Evolutionary conservation across 164 flowering plant species (phyloP).

Genomic region (Akebia trifoliata): DNA sequence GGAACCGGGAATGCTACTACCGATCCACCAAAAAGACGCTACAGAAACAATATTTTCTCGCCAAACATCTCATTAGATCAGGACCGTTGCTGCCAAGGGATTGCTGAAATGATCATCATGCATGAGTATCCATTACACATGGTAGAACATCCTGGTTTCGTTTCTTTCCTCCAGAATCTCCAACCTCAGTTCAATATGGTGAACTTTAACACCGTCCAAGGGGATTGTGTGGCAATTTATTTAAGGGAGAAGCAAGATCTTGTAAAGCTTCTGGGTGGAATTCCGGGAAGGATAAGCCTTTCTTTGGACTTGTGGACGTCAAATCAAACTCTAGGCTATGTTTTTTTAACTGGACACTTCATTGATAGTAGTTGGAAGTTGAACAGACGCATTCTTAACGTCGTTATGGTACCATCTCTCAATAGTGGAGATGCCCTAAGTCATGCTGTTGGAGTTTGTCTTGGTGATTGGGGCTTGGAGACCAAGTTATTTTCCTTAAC

Average conservation of each 20-base stretch:
- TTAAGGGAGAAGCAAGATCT: constrained; percentile 51
- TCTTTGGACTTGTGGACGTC: constrained; percentile 61
- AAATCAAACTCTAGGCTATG: constrained; percentile 50
- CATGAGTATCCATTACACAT: constrained; percentile 73
- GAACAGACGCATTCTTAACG: constrained; percentile 55
- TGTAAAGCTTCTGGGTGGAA: constrained; percentile 31
- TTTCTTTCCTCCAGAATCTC: constrained; percentile 45
- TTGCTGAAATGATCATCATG: constrained; percentile 71
- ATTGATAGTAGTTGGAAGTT: constrained; percentile 68
- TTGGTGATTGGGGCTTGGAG: constrained; percentile 64
- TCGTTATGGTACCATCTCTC: constrained; percentile 46
- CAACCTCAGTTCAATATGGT: constrained; percentile 56
- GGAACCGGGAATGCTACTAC: constrained; percentile 22
- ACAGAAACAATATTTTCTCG: constrained; percentile 24
- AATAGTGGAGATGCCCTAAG: constrained; percentile 50
- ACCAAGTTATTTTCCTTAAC: constrained; percentile 53
- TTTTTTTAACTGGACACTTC: constrained; percentile 63
- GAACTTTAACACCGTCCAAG: constrained; percentile 48
- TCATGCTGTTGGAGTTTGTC: constrained; percentile 54
- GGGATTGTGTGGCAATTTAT: constrained; percentile 48
- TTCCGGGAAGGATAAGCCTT: constrained; percentile 56
- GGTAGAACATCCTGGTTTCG: constrained; percentile 64
- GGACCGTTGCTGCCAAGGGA: constrained; percentile 43
- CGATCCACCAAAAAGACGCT: constrained; percentile 44
- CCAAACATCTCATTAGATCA: constrained; percentile 41